Evolutionary conservation across 1,284 basidiomycete genomes (phyloP).

Genomic region (Sutorius eximius): DNA sequence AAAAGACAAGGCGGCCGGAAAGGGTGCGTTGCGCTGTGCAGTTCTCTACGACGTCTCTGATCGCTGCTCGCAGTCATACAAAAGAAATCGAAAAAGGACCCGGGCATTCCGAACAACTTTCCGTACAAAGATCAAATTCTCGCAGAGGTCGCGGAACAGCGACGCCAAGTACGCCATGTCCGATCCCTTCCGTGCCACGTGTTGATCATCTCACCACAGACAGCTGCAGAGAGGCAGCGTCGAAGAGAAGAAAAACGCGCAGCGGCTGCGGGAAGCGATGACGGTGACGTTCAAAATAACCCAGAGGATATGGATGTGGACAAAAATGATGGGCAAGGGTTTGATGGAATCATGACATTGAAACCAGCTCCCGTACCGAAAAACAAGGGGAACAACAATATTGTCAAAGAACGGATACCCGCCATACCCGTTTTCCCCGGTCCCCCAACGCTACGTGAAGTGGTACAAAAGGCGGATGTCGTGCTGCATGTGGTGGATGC

Average conservation of each 20-base stretch:
- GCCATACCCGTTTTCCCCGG: constrained; percentile 68
- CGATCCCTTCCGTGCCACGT: neutral
- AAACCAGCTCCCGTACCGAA: neutral
- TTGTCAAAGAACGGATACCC: constrained; percentile 48
- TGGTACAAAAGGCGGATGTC: constrained; percentile 82
- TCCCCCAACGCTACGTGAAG: constrained; percentile 66
- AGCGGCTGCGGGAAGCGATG: constrained; percentile 34
- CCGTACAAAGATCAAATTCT: constrained; percentile 97
- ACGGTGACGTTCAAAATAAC: constrained; percentile 30
- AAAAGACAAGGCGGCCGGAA: constrained; percentile 82
- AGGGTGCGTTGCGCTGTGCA: constrained; percentile 62
- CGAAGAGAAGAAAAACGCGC: constrained; percentile 63
- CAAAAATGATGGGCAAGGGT: constrained; percentile 26
- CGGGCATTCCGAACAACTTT: constrained; percentile 96
- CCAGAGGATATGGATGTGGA: constrained; percentile 33
- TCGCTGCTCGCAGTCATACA: constrained; percentile 33
- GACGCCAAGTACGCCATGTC: constrained; percentile 54
- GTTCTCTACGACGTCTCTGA: neutral
- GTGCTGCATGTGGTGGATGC: constrained; percentile 85
- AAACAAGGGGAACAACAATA: neutral
- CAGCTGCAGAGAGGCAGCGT: constrained; percentile 68
- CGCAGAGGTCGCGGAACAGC: constrained; percentile 84
- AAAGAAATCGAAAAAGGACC: constrained; percentile 71
- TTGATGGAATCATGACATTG: constrained; percentile 38
- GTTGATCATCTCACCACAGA: constrained; percentile 34